phyloP scores from a whole-genome alignment of 352 stramenopile genomes.

The Globisporangium cystogenes region DNA sequence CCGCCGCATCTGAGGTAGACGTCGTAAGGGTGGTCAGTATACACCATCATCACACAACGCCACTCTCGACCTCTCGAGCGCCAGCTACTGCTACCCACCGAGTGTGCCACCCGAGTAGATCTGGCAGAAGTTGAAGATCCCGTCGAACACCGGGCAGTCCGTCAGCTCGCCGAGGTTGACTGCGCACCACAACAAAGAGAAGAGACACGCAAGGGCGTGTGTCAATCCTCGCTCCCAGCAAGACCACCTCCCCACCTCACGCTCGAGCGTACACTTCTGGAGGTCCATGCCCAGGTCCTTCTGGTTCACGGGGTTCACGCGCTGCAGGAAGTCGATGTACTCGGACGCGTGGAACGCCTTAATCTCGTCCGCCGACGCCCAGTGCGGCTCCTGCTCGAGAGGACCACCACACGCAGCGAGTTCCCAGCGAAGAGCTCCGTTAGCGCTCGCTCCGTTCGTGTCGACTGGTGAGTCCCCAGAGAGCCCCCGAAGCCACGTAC shows the following conservation, averaged over 20 bases:
- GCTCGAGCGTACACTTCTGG: conserved; percentile 48
- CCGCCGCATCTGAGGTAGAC: conserved; percentile 85
- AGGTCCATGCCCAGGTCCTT: conserved; percentile 72
- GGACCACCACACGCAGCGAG: conserved; percentile 2
- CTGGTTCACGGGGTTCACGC: conserved; percentile 94
- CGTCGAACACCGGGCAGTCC: conserved; percentile 99
- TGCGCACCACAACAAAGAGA: conserved; percentile 11
- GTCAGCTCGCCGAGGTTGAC: conserved; percentile 96
- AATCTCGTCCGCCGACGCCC: conserved; percentile 90
- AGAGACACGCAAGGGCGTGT: background rate
- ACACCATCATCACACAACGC: no score
- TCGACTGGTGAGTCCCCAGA: background rate
- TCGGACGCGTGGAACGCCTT: conserved; percentile 96
- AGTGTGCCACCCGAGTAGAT: conserved; percentile 96
- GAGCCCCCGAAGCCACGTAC: conserved; percentile 26
- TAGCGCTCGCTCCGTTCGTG: no score
- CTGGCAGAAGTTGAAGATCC: conserved; percentile 98
- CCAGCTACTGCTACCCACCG: conserved; percentile 19
- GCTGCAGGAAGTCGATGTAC: conserved; percentile 97
- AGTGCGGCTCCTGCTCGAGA: conserved; percentile 60
- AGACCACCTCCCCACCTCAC: no score
- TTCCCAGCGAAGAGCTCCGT: background rate
- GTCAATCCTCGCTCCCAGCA: background rate
- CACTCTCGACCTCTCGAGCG: background rate
- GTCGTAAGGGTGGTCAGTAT: background rate